Evolutionary conservation across 2,329 filamentous ascomycete species (phyloP), one percentile per base, ranked within the genome.

Genomic region (Diaporthe vexans): DNA sequence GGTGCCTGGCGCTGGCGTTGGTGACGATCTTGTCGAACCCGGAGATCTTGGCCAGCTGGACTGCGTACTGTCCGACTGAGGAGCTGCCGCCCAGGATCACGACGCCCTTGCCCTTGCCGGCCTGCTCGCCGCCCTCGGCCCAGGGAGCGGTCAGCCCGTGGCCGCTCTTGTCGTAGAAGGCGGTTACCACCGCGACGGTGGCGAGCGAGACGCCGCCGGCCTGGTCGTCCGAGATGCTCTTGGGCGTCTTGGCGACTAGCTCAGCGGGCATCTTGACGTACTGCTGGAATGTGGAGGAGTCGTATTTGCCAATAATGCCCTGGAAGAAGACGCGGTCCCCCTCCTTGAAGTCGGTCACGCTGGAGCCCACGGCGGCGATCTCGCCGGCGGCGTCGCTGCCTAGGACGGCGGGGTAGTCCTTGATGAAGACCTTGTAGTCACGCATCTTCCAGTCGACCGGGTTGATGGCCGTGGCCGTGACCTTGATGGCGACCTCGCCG

Each of bases 21-120:
- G 84, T 86, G 9, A 82, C 78, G n/a, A 86, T 70, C n/a, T 86
- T 86, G 29, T 84, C 80, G 73, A 84, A 86, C 6, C 86, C 86
- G 5, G 84, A 82, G 3, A 82, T 81, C 9, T 79, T 77, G 29
- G 84, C 83, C 9, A 88, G 81, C 76, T 88, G 86, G 9, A 87
- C 81, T 1, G 84, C 85, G 71, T 83, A 84, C 77, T 82, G 81
- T 3, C 86, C 86, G 2, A 88, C 85, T 58, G 81, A 83, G 11
- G 76, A 69, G 75, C 77, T 75, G 58, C 78, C 63, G 73, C 79
- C 35, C 72, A 79, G 57, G 82, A 85, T 78, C 83, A 86, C 79
- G 81, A 84, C 78, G 81, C 81, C 61, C 74, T 84, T n/a, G 81
- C 82, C 65, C 86, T 87, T 68, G 82, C 85, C 26, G 76, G 80